phyloP scores from a whole-genome alignment of 495 filamentous ascomycete species.

The Penicillium robsamsonii region DNA sequence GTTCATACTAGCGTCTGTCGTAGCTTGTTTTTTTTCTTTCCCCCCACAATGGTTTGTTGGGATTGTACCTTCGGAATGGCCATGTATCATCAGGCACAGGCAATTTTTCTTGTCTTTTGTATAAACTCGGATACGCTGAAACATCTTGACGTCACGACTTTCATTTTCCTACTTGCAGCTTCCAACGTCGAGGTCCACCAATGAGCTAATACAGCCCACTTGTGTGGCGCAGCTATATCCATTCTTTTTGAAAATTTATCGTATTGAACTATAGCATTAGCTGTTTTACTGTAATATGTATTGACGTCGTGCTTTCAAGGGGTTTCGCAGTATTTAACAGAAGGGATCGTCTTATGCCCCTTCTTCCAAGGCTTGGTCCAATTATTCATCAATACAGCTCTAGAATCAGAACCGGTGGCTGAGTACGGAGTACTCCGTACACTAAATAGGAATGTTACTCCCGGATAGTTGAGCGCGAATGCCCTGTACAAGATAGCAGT shows the following conservation, averaged over 20 bases:
- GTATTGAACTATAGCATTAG: conserved; percentile 5
- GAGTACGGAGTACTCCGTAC: not conserved
- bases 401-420: not conserved
- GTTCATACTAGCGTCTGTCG: not conserved
- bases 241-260: conserved; percentile 2
- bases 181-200: not conserved
- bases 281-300: not conserved
- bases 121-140: conserved; percentile 16
- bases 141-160: conserved; percentile 32
- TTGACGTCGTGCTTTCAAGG: not conserved
- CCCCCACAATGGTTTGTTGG: not conserved
- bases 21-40: not conserved
- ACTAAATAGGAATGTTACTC: not conserved
- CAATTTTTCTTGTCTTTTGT: not conserved
- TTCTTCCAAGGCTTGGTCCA: not conserved
- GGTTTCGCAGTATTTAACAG: not conserved
- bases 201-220: conserved; percentile 19
- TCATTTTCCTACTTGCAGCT: conserved; percentile 7
- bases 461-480: not conserved
- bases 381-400: conserved; percentile 1
- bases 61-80: conserved; percentile 8
- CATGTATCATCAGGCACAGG: conserved; percentile 18
- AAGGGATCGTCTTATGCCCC: not conserved
- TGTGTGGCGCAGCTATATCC: conserved; percentile 18
- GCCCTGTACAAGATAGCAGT: not conserved